Evolutionary conservation across 257 asterid genomes (phyloP).

Genomic region (Solanum ossicruentum): DNA sequence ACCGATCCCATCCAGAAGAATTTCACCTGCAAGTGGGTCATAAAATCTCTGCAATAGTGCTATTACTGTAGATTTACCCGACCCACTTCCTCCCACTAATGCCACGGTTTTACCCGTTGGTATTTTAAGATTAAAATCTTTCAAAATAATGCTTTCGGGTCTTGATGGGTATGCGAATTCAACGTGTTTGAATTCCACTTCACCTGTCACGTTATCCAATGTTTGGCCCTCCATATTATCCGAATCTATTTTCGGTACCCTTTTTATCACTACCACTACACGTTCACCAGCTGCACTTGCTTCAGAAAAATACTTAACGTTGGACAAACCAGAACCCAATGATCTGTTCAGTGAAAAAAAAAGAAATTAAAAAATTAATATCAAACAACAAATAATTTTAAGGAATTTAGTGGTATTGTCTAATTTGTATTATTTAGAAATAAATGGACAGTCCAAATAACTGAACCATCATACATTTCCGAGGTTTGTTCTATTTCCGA

Average conservation of each 20-base stretch:
- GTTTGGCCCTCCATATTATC: conserved; percentile 54
- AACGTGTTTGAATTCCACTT: conserved; percentile 50
- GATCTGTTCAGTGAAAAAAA: conserved; percentile 25
- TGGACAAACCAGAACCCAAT: conserved; percentile 72
- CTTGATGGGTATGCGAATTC: conserved; percentile 72
- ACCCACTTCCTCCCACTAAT: conserved; percentile 89
- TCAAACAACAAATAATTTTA: not conserved
- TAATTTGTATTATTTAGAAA: not conserved
- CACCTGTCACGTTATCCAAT: conserved; percentile 41
- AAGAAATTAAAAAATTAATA: too few species aligned
- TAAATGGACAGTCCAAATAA: not conserved
- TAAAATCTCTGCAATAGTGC: conserved; percentile 79
- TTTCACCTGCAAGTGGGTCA: conserved; percentile 68
- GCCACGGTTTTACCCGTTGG: conserved; percentile 79
- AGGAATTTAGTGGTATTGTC: not conserved
- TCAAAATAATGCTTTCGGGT: conserved; percentile 54
- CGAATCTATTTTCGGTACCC: conserved; percentile 73
- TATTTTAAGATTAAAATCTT: conserved; percentile 44
- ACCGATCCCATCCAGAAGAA: conserved; percentile 57
- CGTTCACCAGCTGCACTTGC: conserved; percentile 78
- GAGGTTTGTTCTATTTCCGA: not conserved
- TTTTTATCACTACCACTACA: conserved; percentile 40
- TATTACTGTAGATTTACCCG: conserved; percentile 78
- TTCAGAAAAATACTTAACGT: conserved; percentile 57
- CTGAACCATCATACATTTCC: not conserved